Conservation (phyloP, 495 filamentous ascomycete species). For the Penicillium taxi region DNA sequence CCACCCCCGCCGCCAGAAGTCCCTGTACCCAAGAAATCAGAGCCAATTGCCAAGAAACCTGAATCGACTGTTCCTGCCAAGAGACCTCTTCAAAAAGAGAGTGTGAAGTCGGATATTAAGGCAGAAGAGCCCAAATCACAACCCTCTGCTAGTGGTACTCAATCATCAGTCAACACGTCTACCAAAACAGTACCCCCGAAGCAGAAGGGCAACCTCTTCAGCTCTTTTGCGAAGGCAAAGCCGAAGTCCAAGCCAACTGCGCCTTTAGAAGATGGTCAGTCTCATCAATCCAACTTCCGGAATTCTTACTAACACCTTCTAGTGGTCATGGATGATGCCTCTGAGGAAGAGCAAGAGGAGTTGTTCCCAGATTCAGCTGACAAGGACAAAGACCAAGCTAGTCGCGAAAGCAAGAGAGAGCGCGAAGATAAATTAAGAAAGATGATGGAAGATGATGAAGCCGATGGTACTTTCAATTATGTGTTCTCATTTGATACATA, state of each 20-base stretch:
- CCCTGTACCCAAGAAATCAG: slow-evolving; percentile 6
- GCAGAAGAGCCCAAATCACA: slow-evolving; percentile 24
- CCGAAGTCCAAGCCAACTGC: slow-evolving; percentile 49
- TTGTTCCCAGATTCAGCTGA: slow-evolving; percentile 41
- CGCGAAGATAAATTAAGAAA: slow-evolving; percentile 63
- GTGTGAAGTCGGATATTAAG: slow-evolving; percentile 22
- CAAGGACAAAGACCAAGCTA: slow-evolving; percentile 25
- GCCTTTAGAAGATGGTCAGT: slow-evolving; percentile 47
- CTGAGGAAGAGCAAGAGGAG: slow-evolving; percentile 67
- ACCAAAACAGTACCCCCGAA: slow-evolving; percentile 43
- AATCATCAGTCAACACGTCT: slow-evolving; percentile 27
- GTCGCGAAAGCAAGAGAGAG: slow-evolving; percentile 55
- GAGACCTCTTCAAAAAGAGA: slow-evolving; percentile 22
- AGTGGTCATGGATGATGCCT: slow-evolving; percentile 48
- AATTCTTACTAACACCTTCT: slow-evolving; percentile 12
- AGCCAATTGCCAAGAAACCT: slow-evolving; percentile 12
- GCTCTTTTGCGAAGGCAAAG: slow-evolving; percentile 76
- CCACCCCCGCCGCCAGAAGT: slow-evolving; percentile 23
- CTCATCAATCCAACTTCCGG: background rate
- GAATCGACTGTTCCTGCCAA: slow-evolving; percentile 31
- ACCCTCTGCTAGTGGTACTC: slow-evolving; percentile 15
- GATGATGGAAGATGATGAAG: slow-evolving; percentile 77
- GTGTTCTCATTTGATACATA: background rate
- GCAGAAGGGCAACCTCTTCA: slow-evolving; percentile 63
- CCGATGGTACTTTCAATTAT: slow-evolving; percentile 14